Percentiles rank a stretch among this genome's conserved stretches.
These are phyloP conservation scores for Puya raimondii DNA, from an alignment of 176 grass and related monocot genomes.

Conservation along the genomic window DNA sequence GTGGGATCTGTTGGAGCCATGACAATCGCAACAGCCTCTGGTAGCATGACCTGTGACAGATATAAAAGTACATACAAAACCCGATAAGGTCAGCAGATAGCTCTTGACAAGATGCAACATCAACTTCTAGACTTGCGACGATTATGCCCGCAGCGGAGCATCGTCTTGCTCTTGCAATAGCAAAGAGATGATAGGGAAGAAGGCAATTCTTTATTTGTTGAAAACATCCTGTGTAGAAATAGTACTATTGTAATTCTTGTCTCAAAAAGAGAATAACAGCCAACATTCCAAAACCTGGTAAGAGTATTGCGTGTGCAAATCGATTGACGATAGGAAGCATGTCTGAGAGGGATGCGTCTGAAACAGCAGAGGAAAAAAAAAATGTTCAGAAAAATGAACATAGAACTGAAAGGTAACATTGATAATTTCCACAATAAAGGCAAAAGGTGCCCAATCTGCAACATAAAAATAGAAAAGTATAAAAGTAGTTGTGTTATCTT, in stretches of 20 bases:
- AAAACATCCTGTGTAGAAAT: neutral
- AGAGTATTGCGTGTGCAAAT: constrained; percentile 92
- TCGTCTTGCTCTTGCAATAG: neutral
- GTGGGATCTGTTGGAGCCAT: constrained; percentile 80
- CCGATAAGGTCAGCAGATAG: neutral
- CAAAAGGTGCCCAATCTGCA: no score
- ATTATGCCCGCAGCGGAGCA: neutral
- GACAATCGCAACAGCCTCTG: constrained; percentile 86
- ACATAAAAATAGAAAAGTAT: no score
- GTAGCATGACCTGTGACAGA: constrained; percentile 77
- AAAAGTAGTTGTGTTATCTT: no score
- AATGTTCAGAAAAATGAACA: constrained; percentile 4
- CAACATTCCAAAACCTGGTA: constrained; percentile 58
- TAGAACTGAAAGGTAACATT: neutral
- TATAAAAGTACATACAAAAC: neutral
- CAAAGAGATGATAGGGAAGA: no score
- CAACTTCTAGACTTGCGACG: neutral
- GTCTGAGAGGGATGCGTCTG: constrained; percentile 97
- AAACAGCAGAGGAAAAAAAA: constrained; percentile 13
- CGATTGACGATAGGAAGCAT: constrained; percentile 92
- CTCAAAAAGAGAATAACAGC: neutral
- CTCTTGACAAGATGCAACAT: neutral
- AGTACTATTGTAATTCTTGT: neutral
- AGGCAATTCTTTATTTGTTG: no score
- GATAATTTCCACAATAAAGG: neutral